Conservation (phyloP, 2,329 filamentous ascomycete species). For the Colletotrichum tofieldiae region DNA sequence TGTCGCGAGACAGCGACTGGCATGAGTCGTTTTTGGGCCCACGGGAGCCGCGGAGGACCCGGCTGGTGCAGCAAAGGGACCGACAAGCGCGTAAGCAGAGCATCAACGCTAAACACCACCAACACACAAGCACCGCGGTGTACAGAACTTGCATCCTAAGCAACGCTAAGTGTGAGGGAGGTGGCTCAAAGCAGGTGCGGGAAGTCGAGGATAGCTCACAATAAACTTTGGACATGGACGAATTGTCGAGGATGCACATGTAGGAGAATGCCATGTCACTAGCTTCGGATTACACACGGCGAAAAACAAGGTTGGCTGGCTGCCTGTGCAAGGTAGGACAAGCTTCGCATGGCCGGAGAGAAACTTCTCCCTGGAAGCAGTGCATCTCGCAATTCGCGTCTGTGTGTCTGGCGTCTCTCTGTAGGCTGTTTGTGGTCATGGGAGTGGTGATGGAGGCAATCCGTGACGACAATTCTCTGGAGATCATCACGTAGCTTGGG, state of each 20-base stretch:
- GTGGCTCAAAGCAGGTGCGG: neutral
- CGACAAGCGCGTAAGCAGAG: neutral
- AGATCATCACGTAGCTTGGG: neutral
- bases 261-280: constrained; percentile 35
- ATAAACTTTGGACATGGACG: constrained; percentile 21
- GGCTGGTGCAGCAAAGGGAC: neutral
- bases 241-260: constrained; percentile 37
- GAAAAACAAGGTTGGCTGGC: neutral
- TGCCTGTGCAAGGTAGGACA: neutral
- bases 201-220: neutral
- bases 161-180: neutral
- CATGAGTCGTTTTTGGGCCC: neutral
- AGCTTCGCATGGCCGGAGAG: neutral
- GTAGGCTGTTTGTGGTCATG: neutral
- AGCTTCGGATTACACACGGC: constrained; percentile 3
- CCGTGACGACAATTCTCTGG: neutral
- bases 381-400: neutral
- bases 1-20: neutral
- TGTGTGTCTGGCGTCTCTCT: neutral
- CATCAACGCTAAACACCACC: neutral
- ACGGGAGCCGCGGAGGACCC: neutral
- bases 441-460: neutral
- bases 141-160: neutral
- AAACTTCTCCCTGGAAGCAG: neutral
- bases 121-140: neutral